Conservation (phyloP, 257 asterid genomes). For the Henckelia pumila region DNA sequence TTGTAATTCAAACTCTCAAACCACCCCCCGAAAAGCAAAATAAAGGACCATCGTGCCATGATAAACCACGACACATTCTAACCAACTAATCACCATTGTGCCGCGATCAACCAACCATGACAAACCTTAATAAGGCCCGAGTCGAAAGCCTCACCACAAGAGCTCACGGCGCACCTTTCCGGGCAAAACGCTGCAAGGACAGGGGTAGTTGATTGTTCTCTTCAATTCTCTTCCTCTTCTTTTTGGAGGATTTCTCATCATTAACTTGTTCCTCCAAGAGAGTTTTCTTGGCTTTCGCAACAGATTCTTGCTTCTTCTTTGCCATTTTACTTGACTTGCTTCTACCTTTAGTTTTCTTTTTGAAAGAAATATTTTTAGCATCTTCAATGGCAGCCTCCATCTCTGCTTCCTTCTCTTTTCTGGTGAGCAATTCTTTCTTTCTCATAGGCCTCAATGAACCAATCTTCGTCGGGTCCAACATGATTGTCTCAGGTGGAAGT, state of each 20-base stretch:
- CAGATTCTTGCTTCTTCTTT: conserved; percentile 68
- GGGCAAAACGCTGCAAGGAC: conserved; percentile 64
- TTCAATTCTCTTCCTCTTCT: conserved; percentile 56
- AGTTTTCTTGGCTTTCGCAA: conserved; percentile 61
- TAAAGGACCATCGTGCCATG: background rate
- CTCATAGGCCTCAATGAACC: conserved; percentile 62
- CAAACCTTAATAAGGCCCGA: background rate
- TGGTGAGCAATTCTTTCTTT: conserved; percentile 51
- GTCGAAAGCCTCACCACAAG: background rate
- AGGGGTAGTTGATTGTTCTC: conserved; percentile 56
- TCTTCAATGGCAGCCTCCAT: conserved; percentile 63
- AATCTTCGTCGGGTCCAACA: conserved; percentile 89
- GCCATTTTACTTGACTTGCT: conserved; percentile 77
- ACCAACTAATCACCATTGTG: background rate
- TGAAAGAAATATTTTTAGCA: conserved; percentile 45
- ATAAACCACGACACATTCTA: background rate
- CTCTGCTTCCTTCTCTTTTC: conserved; percentile 57
- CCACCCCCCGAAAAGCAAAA: no score
- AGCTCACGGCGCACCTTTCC: conserved; percentile 33
- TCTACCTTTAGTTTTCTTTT: conserved; percentile 92
- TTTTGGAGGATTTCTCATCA: conserved; percentile 32
- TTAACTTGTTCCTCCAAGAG: conserved; percentile 43
- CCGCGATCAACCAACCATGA: background rate
- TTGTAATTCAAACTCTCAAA: no score
- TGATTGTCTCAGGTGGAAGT: conserved; percentile 91